Evolutionary conservation across 495 filamentous ascomycete genomes (phyloP).

Genomic region (Trichoderma gamsii): DNA sequence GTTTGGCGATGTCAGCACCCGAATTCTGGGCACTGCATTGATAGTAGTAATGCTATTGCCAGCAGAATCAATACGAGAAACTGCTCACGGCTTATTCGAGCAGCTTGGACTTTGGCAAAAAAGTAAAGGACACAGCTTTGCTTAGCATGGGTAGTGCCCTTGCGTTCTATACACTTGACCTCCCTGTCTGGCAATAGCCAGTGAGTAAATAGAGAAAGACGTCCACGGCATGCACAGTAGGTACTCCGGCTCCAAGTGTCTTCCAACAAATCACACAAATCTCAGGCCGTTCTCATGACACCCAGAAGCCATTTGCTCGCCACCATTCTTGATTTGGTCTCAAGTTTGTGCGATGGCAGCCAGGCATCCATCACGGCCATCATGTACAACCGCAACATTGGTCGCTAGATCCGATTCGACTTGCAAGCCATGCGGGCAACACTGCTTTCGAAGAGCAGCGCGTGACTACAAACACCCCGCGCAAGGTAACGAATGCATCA

Average conservation of each 20-base stretch:
- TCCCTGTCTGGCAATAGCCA: too few relatives aligned
- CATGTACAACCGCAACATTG: not conserved
- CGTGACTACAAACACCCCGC: not conserved
- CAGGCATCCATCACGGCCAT: not conserved
- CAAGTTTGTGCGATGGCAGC: not conserved
- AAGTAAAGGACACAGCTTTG: too few relatives aligned
- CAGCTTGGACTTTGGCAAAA: too few relatives aligned
- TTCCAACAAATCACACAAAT: not conserved
- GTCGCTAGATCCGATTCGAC: not conserved
- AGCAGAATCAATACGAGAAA: too few relatives aligned
- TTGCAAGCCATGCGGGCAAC: not conserved
- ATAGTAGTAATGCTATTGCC: too few relatives aligned
- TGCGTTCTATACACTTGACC: too few relatives aligned
- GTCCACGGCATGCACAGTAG: too few relatives aligned
- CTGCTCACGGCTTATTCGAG: too few relatives aligned
- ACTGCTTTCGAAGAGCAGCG: not conserved
- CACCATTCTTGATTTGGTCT: not conserved
- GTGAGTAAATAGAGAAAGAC: too few relatives aligned
- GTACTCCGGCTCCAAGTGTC: too few relatives aligned
- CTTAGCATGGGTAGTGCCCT: too few relatives aligned
- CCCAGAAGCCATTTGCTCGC: not conserved
- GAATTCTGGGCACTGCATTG: not conserved
- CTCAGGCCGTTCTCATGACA: not conserved
- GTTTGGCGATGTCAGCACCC: conserved; percentile 10
- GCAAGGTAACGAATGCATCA: not conserved